phyloP scores from a whole-genome alignment of 768 basidiomycete genomes.

The Podaxis rugospora region DNA sequence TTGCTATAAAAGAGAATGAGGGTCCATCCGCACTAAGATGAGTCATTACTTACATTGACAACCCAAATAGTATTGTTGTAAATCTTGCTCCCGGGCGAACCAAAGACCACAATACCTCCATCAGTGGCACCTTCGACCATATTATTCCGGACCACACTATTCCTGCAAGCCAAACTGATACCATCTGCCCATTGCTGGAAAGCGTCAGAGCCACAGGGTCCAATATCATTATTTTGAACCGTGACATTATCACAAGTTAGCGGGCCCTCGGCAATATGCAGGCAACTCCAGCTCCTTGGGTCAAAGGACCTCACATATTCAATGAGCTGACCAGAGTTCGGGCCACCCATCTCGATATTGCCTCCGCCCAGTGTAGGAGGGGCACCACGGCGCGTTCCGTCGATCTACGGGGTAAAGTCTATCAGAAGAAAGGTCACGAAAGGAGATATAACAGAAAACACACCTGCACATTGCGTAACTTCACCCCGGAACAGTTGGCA shows the following conservation, averaged over 20 bases:
- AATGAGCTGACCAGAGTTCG: slow-evolving; percentile 65
- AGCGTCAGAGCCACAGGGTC: slow-evolving; percentile 62
- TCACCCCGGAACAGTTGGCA: slow-evolving; percentile 50
- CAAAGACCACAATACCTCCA: slow-evolving; percentile 77
- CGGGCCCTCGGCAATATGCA: slow-evolving; percentile 71
- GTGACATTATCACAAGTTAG: slow-evolving; percentile 58
- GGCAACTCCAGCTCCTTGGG: slow-evolving; percentile 79
- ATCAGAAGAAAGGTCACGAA: not conserved
- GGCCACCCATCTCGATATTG: slow-evolving; percentile 84
- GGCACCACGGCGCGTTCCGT: slow-evolving; percentile 61
- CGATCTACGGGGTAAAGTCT: slow-evolving; percentile 41
- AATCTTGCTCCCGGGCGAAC: slow-evolving; percentile 65
- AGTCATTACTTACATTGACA: slow-evolving; percentile 42
- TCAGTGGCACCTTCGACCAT: slow-evolving; percentile 71
- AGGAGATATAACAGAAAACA: slow-evolving; percentile 6
- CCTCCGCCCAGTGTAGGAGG: slow-evolving; percentile 56
- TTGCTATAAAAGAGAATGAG: slow-evolving; percentile 33
- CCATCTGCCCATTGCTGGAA: slow-evolving; percentile 82
- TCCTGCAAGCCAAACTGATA: slow-evolving; percentile 67
- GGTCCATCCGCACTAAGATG: not conserved
- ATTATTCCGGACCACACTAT: slow-evolving; percentile 62
- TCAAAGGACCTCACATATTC: slow-evolving; percentile 75
- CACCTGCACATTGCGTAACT: slow-evolving; percentile 71
- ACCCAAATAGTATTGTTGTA: slow-evolving; percentile 79
- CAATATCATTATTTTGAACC: slow-evolving; percentile 81